phyloP scores from a whole-genome alignment of 2,329 filamentous ascomycete species.

The Thielaviopsis populi region DNA sequence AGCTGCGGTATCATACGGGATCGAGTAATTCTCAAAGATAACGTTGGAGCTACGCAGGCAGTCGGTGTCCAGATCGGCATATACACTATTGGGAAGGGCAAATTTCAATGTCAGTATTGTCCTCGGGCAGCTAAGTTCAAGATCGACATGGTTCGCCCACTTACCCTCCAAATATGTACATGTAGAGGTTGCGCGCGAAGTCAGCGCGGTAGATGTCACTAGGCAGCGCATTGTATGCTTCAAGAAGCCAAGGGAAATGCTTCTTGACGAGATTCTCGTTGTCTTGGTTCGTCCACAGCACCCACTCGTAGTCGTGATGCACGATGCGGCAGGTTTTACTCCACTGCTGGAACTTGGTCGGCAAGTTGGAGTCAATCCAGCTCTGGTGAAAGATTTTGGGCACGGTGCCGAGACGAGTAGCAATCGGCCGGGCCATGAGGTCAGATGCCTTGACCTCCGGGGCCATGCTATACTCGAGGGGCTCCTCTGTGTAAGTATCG shows the following conservation, averaged over 20 bases:
- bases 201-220: slow-evolving; percentile 25
- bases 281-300: slow-evolving; percentile 26
- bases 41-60: slow-evolving; percentile 22
- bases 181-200: slow-evolving; percentile 24
- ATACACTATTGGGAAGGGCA: slow-evolving; percentile 19
- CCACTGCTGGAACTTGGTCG: slow-evolving; percentile 23
- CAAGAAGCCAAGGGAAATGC: slow-evolving; percentile 24
- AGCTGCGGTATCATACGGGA: background rate
- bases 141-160: slow-evolving; percentile 14
- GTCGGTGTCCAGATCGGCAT: slow-evolving; percentile 24
- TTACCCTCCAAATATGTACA: slow-evolving; percentile 26
- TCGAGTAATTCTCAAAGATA: slow-evolving; percentile 19
- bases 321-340: slow-evolving; percentile 22
- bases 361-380: slow-evolving; percentile 21
- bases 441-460: slow-evolving; percentile 9
- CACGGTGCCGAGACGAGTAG: slow-evolving; percentile 13
- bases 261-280: slow-evolving; percentile 24
- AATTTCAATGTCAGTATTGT: too few species aligned
- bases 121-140: too few species aligned
- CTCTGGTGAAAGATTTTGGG: slow-evolving; percentile 28
- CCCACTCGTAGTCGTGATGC: slow-evolving; percentile 25
- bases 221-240: slow-evolving; percentile 22
- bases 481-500: background rate
- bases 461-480: background rate
- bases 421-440: slow-evolving; percentile 11